Conservation (phyloP, 73 alveolate species). For the Tetrahymena malaccensis region DNA sequence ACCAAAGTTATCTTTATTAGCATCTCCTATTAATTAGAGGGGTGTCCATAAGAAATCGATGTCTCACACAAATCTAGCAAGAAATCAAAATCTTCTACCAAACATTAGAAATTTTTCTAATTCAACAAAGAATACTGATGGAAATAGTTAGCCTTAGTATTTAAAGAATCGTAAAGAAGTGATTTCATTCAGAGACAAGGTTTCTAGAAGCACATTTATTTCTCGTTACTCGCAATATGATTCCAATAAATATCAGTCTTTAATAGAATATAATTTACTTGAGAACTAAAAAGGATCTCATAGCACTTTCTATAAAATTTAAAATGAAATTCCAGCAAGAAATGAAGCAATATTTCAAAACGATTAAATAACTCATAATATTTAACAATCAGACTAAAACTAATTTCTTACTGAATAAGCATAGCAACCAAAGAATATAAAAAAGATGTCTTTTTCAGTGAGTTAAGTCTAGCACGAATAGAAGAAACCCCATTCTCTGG, state of each 20-base stretch:
- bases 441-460: neutral
- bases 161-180: neutral
- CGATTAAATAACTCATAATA: neutral
- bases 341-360: neutral
- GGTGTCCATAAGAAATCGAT: neutral
- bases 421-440: neutral
- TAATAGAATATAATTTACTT: neutral
- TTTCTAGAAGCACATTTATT: neutral
- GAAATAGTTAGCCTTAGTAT: neutral
- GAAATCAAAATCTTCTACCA: neutral
- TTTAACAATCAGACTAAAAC: neutral
- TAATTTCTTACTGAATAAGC: neutral
- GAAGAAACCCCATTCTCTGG: neutral
- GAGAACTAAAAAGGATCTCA: neutral
- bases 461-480: neutral
- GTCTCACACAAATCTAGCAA: neutral
- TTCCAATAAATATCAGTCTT: neutral
- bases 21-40: neutral
- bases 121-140: neutral
- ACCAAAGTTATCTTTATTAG: neutral
- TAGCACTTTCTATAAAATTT: neutral
- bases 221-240: neutral
- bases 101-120: neutral
- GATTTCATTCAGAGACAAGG: neutral
- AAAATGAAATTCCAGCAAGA: neutral